phyloP scores from a whole-genome alignment of 768 basidiomycete genomes.

The Hygrophorus russula region DNA sequence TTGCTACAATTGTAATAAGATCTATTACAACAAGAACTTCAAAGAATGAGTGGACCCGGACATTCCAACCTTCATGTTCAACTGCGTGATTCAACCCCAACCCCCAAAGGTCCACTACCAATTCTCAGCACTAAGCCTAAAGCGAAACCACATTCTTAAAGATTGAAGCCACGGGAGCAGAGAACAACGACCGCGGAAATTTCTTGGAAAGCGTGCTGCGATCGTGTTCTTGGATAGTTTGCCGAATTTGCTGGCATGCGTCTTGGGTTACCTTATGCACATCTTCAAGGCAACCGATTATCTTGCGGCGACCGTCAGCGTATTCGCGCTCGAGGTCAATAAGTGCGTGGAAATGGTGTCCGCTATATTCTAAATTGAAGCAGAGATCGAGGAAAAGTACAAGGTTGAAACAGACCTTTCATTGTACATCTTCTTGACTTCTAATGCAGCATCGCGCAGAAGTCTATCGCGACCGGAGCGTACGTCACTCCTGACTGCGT shows the following conservation, averaged over 20 bases:
- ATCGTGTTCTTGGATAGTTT: constrained; percentile 36
- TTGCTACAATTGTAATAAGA: no score
- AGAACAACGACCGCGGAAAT: constrained; percentile 35
- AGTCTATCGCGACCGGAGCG: constrained; percentile 33
- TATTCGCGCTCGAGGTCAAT: constrained; percentile 48
- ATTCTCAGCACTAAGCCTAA: background rate
- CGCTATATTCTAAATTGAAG: constrained; percentile 20
- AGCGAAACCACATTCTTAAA: background rate
- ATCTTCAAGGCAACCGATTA: constrained; percentile 30
- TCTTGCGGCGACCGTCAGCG: constrained; percentile 26
- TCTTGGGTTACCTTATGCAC: constrained; percentile 28
- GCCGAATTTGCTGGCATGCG: constrained; percentile 21
- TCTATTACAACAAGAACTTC: no score
- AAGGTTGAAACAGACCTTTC: constrained; percentile 26
- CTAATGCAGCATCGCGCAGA: constrained; percentile 30
- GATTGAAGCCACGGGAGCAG: constrained; percentile 15
- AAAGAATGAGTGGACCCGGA: no score
- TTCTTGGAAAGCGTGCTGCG: constrained; percentile 36
- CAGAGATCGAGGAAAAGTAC: constrained; percentile 3
- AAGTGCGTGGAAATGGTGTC: constrained; percentile 38
- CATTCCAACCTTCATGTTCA: no score
- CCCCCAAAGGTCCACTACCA: no score
- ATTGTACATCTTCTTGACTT: constrained; percentile 31
- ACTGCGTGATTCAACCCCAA: no score
- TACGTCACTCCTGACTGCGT: constrained; percentile 33